Evolutionary conservation across 345 rosid species (phyloP).

Genomic region (Eucalyptus fibrosa): DNA sequence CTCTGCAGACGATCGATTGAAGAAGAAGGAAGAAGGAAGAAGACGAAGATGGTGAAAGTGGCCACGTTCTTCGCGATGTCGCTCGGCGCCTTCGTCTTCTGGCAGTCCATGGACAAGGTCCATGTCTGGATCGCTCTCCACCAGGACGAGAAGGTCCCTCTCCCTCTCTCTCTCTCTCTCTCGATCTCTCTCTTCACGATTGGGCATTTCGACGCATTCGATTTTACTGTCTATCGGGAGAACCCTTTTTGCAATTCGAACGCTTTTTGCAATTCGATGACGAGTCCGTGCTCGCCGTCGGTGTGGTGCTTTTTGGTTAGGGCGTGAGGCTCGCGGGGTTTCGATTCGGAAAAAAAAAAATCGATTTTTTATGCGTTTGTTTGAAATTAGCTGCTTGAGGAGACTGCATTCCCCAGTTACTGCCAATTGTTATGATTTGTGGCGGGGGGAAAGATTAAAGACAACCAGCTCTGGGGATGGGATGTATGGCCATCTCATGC

Average conservation of each 20-base stretch:
- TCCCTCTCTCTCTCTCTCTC: not conserved
- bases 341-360: not conserved
- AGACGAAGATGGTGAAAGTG: conserved; percentile 51
- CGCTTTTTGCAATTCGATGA: not conserved
- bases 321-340: not conserved
- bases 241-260: not conserved
- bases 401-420: not conserved
- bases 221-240: not conserved
- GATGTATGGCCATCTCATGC: not conserved
- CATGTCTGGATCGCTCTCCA: conserved; percentile 86
- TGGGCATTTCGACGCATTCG: not conserved
- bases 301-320: not conserved
- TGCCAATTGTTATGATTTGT: not conserved
- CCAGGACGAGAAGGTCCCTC: conserved; percentile 6
- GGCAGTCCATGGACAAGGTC: conserved; percentile 84
- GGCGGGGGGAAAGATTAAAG: not conserved
- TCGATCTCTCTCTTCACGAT: not conserved
- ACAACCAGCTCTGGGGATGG: not conserved
- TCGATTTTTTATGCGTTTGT: not conserved
- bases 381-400: not conserved
- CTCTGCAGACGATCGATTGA: not conserved
- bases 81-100: conserved; percentile 71
- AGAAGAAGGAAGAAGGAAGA: not conserved
- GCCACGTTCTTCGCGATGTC: conserved; percentile 61
- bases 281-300: not conserved